Evolutionary conservation across 768 basidiomycete species (phyloP), one percentile per base, ranked within the genome.

Genomic region (Kwoniella dendrophila): DNA sequence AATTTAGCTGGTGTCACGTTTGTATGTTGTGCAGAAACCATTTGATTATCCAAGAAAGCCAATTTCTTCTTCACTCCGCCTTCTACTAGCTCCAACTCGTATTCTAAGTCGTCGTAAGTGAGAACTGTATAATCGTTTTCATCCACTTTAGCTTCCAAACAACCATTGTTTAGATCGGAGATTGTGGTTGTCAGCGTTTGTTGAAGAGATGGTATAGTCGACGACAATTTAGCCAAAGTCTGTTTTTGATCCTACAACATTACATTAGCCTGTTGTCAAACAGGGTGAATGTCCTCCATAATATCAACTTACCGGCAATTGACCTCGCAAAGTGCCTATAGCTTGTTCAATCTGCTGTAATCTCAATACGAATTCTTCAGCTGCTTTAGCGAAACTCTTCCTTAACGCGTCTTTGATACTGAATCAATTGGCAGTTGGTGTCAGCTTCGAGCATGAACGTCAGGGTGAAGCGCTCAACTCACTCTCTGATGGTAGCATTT

Each of bases 41-140:
- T 90, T 84, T 97, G 95, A 77, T 98, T 98, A 70, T 97, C 93
- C 56, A 96, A 89, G 77, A 98, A 98, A 0, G 88, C 85, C n/a
- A 94, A 86, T 83, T 96, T 92, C 83, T 91, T 92, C 22, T 84
- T 83, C 20, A 96, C 84, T 36, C 87, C 88, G 70, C 43, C 88
- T 44, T 87, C 85, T 22, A 95, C 83, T 12, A 93, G 82, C 75
- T 88, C 88, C 0, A 93, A 83, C 79, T 98, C 94, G 67, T 93
- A 96, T 60, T 88, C 87, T 41, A 96, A 83, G 77, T 97, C 94
- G 78, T 91, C 89, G 65, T 83, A 86, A 3, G 90, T 90, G 72
- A 94, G 89, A 2, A 95, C 86, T 0, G 92, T 95, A 76, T 94
- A 90, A 75, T 98, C 95, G 74, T 96, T 97, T 79, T 96, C 94